Base-by-base conservation (phyloP, 176 grass and related monocot species). In the Bothriochloa decipiens region DNA sequence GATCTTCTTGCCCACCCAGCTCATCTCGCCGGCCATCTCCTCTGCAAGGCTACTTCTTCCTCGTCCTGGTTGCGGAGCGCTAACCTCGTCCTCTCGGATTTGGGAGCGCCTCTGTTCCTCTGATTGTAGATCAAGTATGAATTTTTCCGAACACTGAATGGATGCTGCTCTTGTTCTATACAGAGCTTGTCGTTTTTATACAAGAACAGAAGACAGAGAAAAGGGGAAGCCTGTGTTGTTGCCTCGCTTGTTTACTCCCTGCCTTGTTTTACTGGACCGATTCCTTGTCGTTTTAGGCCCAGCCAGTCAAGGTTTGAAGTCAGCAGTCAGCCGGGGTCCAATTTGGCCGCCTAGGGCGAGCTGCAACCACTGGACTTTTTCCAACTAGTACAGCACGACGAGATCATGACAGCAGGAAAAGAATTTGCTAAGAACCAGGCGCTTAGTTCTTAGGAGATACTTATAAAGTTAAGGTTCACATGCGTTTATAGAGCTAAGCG, bases 1-100 rank as follows among this genome's bases (percentile, higher is more conserved):
- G 75, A 90, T 90, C 84, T 90, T 90, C 79, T 81, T 86, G 45
- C 45, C 82, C 18, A 80, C 68, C 88, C 84, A 90, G 23, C 72
- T 90, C 88, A 90, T 90, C 80, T 83, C 75, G 36, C 84, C 68
- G 32, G 58, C 74, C 74, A 71, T 36, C 57, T 36, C 37, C 37
- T 36, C 72, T 15, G 11, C 26, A 29, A 12, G 26, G 62, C 2
- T 29, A 27, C 3, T 64, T 64, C 62, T 39, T 81, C 50, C 61
- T 65, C 62, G 27, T 81, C 50, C 60, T 72, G 49, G 22, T 7
- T 0, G 22, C 5, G 13, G 75, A 25, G 14, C 14, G 16, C 64
- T 37, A 47, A 8, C 11, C 64, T 68, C 33, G 8, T 25, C 17
- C 42, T 68, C n/a, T 81, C 29, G 5, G 28, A 6, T 5, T 68